Evolutionary conservation across 352 stramenopile genomes (phyloP).

Genomic region (Blastocystis sp.): DNA sequence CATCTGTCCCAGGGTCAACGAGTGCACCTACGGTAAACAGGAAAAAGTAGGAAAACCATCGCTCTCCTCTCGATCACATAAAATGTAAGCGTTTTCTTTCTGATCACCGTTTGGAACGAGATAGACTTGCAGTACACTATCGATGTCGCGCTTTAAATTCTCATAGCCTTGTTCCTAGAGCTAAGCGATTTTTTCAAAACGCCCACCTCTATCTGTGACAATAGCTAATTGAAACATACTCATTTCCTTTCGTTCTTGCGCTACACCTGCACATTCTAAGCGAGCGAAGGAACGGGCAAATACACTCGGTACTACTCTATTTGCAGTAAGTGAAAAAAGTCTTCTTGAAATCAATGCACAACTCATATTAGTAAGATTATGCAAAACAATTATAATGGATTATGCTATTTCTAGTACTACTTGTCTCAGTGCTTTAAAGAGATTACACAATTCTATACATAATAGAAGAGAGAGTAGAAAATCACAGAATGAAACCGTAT

Average conservation of each 20-base stretch:
- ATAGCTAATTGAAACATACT: neutral
- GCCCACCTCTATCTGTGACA: neutral
- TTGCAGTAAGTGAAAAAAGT: neutral
- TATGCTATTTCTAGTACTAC: no score
- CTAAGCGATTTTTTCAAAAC: neutral
- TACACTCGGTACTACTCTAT: neutral
- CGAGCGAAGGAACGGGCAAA: neutral
- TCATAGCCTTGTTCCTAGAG: neutral
- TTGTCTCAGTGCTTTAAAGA: no score
- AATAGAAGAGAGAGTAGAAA: no score
- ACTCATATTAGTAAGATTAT: neutral
- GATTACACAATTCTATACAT: no score
- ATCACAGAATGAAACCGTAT: no score
- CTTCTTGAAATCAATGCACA: neutral
- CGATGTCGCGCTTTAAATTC: neutral
- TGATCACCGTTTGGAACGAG: slow-evolving; percentile 38
- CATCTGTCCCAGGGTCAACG: slow-evolving; percentile 20
- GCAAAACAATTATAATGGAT: neutral
- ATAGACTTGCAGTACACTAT: slow-evolving; percentile 18
- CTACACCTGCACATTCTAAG: neutral
- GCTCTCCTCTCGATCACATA: neutral
- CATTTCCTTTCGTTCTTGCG: neutral
- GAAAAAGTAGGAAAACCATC: neutral
- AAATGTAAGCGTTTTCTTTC: slow-evolving; percentile 40
- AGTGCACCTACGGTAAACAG: neutral